phyloP scores from a whole-genome alignment of 495 filamentous ascomycete species.

The Parathielavia appendiculata region DNA sequence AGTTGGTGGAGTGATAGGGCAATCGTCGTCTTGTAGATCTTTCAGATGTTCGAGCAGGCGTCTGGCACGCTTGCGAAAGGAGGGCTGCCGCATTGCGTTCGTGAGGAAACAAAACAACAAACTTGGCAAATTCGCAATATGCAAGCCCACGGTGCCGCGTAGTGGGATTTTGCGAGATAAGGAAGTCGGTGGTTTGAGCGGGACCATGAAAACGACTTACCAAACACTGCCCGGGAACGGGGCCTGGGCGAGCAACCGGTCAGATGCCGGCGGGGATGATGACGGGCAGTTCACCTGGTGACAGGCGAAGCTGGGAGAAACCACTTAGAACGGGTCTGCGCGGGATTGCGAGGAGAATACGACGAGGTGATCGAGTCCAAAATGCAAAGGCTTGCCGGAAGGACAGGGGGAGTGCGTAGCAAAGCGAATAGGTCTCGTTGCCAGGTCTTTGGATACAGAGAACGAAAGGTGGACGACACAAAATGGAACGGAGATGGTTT shows the following conservation, averaged over 20 bases:
- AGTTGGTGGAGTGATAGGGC: constrained; percentile 11
- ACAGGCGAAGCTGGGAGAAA: no score
- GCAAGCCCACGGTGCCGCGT: background rate
- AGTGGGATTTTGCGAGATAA: background rate
- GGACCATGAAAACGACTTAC: constrained; percentile 4
- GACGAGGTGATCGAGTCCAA: constrained; percentile 2
- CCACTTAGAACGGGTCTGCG: no score
- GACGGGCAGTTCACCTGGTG: background rate
- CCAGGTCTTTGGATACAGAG: constrained; percentile 16
- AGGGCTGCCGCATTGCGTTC: background rate
- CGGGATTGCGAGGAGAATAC: background rate
- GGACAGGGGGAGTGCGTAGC: constrained; percentile 3
- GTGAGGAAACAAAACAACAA: background rate
- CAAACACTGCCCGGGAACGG: background rate
- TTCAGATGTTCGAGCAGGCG: constrained; percentile 13
- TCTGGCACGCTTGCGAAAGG: constrained; percentile 8
- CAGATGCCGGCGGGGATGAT: background rate
- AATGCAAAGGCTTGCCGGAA: constrained; percentile 6
- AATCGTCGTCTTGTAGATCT: constrained; percentile 15
- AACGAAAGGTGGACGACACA: constrained; percentile 18
- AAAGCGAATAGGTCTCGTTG: background rate
- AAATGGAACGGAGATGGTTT: constrained; percentile 10
- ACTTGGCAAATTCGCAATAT: background rate
- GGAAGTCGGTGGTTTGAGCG: background rate
- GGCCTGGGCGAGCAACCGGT: background rate